A percentile compares a stretch with the other conserved stretches of the same genome.
These are phyloP conservation scores for Pseudomassariella vexata DNA, from an alignment of 2,329 filamentous ascomycete species.

Conservation along the genomic window DNA sequence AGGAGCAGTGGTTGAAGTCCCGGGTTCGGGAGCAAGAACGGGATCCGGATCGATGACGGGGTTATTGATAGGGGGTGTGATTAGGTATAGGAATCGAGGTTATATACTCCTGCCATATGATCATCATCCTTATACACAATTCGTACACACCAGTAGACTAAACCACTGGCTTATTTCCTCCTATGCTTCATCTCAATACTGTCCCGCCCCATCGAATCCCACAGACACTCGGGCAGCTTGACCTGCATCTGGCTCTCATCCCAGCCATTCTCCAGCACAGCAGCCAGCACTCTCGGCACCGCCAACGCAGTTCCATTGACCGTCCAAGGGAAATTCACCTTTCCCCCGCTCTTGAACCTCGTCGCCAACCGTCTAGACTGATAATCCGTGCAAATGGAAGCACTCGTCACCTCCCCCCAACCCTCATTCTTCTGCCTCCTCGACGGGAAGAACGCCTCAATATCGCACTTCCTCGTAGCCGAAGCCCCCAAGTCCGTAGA, in stretches of 20 bases:
- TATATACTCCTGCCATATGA: neutral
- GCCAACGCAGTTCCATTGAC: constrained; percentile 92
- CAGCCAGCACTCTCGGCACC: constrained; percentile 82
- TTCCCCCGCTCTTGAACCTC: constrained; percentile 52
- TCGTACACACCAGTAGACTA: no score
- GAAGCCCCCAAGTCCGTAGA: constrained; percentile 82
- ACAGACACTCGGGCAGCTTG: constrained; percentile 69
- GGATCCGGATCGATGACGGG: no score
- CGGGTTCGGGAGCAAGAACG: no score
- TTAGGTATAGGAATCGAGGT: no score
- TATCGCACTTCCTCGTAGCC: constrained; percentile 81
- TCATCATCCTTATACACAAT: constrained; percentile 3
- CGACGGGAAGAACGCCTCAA: constrained; percentile 88
- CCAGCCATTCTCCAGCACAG: constrained; percentile 87
- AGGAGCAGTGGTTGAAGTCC: no score
- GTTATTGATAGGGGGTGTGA: no score
- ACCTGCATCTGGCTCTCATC: constrained; percentile 63
- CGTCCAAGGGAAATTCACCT: constrained; percentile 74
- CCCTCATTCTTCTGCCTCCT: constrained; percentile 51
- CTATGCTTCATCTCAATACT: constrained; percentile 46
- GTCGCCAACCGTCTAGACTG: constrained; percentile 80
- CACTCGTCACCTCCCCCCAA: constrained; percentile 91
- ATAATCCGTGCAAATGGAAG: constrained; percentile 91
- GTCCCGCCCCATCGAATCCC: constrained; percentile 76
- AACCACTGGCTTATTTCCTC: constrained; percentile 8